Evolutionary conservation across 805 yeast genomes (phyloP), one percentile per base, ranked within the genome.

Genomic region (Wickerhamomyces ciferrii): DNA sequence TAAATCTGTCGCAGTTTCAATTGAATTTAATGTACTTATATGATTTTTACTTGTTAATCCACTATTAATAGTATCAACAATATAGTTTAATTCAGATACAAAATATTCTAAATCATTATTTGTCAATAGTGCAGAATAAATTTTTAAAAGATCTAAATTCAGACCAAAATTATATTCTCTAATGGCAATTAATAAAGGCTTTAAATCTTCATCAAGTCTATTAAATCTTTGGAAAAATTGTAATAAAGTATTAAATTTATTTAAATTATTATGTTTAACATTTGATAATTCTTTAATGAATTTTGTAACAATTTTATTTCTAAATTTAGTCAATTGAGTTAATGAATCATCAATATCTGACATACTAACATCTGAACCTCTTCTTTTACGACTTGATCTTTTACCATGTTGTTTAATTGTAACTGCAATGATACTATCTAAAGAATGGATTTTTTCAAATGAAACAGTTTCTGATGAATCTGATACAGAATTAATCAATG

Each of bases 381-480:
- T 51, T 53, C 62, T 53, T 46, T 59, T 60, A 23, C 62, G 53
- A 35, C 43, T 47, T 1, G 67, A 60, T 35, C 58, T 59, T 20
- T 53, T 52, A 1, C 53, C 51, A 24, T 51, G 52, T 11, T 50
- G 49, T n/a, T 43, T 51, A 14, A 55, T 46, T 2, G 64, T 55
- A 3, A 56, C 51, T 25, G 49, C 46, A 42, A 79, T 67, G 6
- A 81, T 61, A 1, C 56, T 53, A 5, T 70, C 68, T 34, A 80
- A 52, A 2, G 83, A 62, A 17, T 65, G 66, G 32, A 83, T 59
- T 1, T 77, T 66, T 47, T 78, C 81, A 38, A 67, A 63, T 1
- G 79, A 70, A 0, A 83, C 89, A 19, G 71, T 61, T 8, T 71
- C 74, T 48, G 77, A 70, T 29, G 67, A 53, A 61, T 78, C 83